phyloP scores from a whole-genome alignment of 106 monocot genomes.

The Dendrobium huoshanense region DNA sequence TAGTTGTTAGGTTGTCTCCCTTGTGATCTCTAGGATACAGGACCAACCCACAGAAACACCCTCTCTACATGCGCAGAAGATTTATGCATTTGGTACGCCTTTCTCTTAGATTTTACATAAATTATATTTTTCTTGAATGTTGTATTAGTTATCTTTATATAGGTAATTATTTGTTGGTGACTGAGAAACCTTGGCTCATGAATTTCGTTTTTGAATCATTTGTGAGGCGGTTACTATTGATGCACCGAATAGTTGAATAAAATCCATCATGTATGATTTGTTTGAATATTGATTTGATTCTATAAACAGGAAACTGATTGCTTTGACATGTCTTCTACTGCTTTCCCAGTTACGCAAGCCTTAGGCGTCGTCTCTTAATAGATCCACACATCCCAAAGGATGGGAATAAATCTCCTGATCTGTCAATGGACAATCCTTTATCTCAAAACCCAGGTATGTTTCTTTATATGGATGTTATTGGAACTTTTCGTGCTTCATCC shows the following conservation, averaged over 20 bases:
- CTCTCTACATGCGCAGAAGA: too few relatives aligned
- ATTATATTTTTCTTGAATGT: too few relatives aligned
- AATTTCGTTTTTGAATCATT: neutral
- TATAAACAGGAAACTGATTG: neutral
- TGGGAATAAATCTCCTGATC: constrained; percentile 42
- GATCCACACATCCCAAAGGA: constrained; percentile 69
- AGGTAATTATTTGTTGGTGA: neutral
- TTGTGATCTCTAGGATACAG: neutral
- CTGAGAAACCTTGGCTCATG: neutral
- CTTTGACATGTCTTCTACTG: neutral
- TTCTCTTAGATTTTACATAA: too few relatives aligned
- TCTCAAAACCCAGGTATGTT: constrained; percentile 69
- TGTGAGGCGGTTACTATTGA: neutral
- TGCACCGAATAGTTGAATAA: neutral
- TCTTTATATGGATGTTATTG: neutral
- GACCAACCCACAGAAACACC: too few relatives aligned
- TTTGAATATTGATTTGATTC: neutral
- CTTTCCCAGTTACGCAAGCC: constrained; percentile 53
- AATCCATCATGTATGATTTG: neutral
- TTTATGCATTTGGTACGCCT: too few relatives aligned
- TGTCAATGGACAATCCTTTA: constrained; percentile 53
- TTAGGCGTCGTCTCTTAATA: constrained; percentile 63
- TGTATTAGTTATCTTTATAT: too few relatives aligned
- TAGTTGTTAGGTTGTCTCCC: neutral
- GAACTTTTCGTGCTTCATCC: neutral